A percentile compares a stretch with the other conserved stretches of the same genome.
Evolutionary conservation across 2,329 filamentous ascomycete species (phyloP).

Genomic region (Aspergillus sp.): DNA sequence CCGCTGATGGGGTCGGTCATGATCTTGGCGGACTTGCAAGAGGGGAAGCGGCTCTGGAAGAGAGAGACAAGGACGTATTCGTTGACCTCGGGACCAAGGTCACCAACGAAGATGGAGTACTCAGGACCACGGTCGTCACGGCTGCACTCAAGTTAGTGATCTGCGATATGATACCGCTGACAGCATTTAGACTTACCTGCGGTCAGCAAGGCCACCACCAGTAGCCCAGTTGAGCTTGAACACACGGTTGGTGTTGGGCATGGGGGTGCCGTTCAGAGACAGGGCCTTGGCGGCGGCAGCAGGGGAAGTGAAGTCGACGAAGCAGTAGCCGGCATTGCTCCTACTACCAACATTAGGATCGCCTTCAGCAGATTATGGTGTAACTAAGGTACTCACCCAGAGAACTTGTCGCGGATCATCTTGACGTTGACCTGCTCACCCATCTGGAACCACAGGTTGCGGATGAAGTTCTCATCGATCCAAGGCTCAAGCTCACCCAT

Average conservation of each 20-base stretch:
- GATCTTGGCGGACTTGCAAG: slow-evolving; percentile 99
- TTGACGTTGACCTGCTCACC: slow-evolving; percentile 96
- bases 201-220: slow-evolving; percentile 88
- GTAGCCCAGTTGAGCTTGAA: slow-evolving; percentile 99
- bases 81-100: slow-evolving; percentile 95
- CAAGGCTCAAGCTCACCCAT: slow-evolving; percentile 99
- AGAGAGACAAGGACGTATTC: slow-evolving; percentile 96
- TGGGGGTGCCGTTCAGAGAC: slow-evolving; percentile 75
- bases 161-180: slow-evolving; percentile 7
- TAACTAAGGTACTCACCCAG: slow-evolving; percentile 59
- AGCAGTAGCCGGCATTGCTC: slow-evolving; percentile 97
- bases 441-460: slow-evolving; percentile 88
- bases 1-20: slow-evolving; percentile 98
- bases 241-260: slow-evolving; percentile 86
- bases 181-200: slow-evolving; percentile 54
- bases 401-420: slow-evolving; percentile 99
- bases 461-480: slow-evolving; percentile 99
- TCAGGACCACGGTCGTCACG: slow-evolving; percentile 95
- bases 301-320: slow-evolving; percentile 81
- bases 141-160: slow-evolving; percentile 18
- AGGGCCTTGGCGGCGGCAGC: slow-evolving; percentile 88
- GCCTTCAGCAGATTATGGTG: slow-evolving; percentile 7
- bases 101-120: slow-evolving; percentile 95
- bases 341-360: slow-evolving; percentile 41
- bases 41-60: slow-evolving; percentile 92